Percentiles rank a stretch among this genome's conserved stretches.
phyloP scores from a whole-genome alignment of 2,329 filamentous ascomycete genomes.

The Pseudogymnoascus sp. region DNA sequence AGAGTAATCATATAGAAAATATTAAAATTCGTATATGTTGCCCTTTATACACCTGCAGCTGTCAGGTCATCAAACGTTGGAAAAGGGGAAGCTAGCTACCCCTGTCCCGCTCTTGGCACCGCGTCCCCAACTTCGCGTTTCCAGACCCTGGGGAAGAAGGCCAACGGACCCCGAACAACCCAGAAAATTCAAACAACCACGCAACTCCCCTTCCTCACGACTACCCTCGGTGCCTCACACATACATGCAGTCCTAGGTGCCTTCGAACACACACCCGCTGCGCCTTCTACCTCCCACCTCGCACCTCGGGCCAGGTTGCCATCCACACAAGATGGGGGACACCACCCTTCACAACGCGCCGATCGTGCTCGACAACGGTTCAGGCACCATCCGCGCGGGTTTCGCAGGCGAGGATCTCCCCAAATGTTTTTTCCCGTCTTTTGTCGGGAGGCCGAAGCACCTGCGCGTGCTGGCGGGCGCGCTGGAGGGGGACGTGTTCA shows the following conservation, averaged over 20 bases:
- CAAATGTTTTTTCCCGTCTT: conserved; percentile 96
- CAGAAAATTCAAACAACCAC: not conserved
- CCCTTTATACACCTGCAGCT: not conserved
- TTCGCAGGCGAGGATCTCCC: conserved; percentile 94
- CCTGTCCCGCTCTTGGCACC: conserved; percentile 9
- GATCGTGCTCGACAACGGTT: conserved; percentile 98
- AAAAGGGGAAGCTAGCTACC: conserved; percentile 9
- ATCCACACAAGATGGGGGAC: conserved; percentile 45
- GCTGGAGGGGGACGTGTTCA: conserved; percentile 93
- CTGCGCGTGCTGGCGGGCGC: conserved; percentile 90
- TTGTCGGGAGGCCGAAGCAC: conserved; percentile 93
- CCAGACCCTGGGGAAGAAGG: conserved; percentile 1
- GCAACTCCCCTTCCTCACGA: not conserved
- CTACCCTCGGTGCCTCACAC: not conserved
- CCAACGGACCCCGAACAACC: not conserved
- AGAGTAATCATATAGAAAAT: not conserved
- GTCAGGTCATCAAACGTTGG: not conserved
- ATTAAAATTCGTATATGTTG: not conserved
- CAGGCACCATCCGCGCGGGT: conserved; percentile 91
- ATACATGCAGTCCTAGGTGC: not conserved
- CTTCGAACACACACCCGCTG: not conserved
- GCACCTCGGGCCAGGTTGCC: not conserved
- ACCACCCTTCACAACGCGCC: conserved; percentile 85
- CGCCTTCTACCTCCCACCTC: not conserved
- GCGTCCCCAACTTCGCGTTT: conserved; percentile 9